phyloP scores from a whole-genome alignment of 805 yeast genomes.

The Ogataea methanolica region DNA sequence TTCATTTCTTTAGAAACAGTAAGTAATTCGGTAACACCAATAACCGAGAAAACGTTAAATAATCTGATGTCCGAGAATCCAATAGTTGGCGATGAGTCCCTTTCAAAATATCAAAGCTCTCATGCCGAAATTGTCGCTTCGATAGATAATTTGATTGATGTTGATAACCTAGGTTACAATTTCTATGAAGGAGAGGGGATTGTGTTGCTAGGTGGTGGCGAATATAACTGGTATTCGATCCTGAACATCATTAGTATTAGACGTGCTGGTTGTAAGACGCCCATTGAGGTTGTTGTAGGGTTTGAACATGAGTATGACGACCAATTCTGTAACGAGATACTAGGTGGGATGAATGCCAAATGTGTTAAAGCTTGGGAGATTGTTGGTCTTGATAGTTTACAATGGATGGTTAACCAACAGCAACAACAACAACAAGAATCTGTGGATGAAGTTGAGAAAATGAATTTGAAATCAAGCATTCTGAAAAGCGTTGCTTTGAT shows the following conservation, averaged over 20 bases:
- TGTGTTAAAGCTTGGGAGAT: slow-evolving; percentile 35
- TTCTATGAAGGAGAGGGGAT: slow-evolving; percentile 16
- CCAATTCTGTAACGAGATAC: slow-evolving; percentile 30
- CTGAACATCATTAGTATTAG: slow-evolving; percentile 33
- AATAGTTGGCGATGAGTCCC: too few relatives aligned
- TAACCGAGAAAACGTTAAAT: too few relatives aligned
- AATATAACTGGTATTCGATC: slow-evolving; percentile 31
- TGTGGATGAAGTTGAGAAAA: slow-evolving; percentile 1
- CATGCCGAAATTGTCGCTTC: too few relatives aligned
- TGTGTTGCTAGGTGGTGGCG: slow-evolving; percentile 35
- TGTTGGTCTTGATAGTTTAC: slow-evolving; percentile 23
- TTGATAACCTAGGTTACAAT: background rate
- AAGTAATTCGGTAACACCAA: too few relatives aligned
- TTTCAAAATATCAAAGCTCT: too few relatives aligned
- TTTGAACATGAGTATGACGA: slow-evolving; percentile 30
- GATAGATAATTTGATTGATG: background rate
- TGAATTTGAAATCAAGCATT: slow-evolving; percentile 21
- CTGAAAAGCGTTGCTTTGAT: slow-evolving; percentile 29
- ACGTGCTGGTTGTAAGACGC: slow-evolving; percentile 33
- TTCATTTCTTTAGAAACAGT: too few relatives aligned
- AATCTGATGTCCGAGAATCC: too few relatives aligned
- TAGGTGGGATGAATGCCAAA: slow-evolving; percentile 33
- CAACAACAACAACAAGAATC: background rate
- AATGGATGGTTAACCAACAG: background rate
- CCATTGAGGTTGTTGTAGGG: slow-evolving; percentile 36